Percentiles rank a stretch among this genome's conserved stretches.
These are phyloP conservation scores for Aspergillus candidus DNA, from an alignment of 2,329 filamentous ascomycete genomes.

Conservation along the genomic window DNA sequence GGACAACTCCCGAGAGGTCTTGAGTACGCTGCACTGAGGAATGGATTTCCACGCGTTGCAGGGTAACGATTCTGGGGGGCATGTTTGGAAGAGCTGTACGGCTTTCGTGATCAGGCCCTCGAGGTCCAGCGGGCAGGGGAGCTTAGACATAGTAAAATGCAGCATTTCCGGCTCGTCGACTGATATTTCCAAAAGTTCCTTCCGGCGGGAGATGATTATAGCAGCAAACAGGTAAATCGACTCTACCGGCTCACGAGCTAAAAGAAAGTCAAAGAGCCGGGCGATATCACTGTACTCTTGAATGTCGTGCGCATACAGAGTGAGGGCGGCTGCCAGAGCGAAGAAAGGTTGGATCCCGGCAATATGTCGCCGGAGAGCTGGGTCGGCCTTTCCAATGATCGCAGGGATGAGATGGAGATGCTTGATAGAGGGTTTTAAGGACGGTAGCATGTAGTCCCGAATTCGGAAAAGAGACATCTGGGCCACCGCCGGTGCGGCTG, in stretches of 20 bases:
- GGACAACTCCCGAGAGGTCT: constrained; percentile 61
- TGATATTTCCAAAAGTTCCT: constrained; percentile 79
- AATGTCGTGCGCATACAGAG: constrained; percentile 95
- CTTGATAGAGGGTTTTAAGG: constrained; percentile 68
- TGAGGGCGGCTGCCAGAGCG: constrained; percentile 85
- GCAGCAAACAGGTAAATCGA: constrained; percentile 87
- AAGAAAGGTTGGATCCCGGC: constrained; percentile 79
- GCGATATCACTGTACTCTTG: constrained; percentile 83
- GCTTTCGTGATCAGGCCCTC: constrained; percentile 68
- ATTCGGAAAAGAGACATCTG: constrained; percentile 87
- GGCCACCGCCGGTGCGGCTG: constrained; percentile 60
- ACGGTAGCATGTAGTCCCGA: constrained; percentile 95
- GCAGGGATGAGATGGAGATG: constrained; percentile 85
- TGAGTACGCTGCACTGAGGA: constrained; percentile 72
- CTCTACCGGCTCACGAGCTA: constrained; percentile 82
- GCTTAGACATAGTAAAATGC: constrained; percentile 77
- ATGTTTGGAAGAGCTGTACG: constrained; percentile 53
- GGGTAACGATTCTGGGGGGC: constrained; percentile 67
- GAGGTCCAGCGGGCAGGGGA: constrained; percentile 74
- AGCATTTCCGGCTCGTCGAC: constrained; percentile 86
- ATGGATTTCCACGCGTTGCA: constrained; percentile 63
- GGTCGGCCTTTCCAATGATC: constrained; percentile 68
- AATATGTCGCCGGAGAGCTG: constrained; percentile 67
- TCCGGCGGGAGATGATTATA: constrained; percentile 72
- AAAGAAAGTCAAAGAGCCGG: constrained; percentile 83